Percentiles rank a stretch among this genome's conserved stretches.
Evolutionary conservation across 495 filamentous ascomycete genomes (phyloP).

Genomic region (Pseudotulostoma volvatum): DNA sequence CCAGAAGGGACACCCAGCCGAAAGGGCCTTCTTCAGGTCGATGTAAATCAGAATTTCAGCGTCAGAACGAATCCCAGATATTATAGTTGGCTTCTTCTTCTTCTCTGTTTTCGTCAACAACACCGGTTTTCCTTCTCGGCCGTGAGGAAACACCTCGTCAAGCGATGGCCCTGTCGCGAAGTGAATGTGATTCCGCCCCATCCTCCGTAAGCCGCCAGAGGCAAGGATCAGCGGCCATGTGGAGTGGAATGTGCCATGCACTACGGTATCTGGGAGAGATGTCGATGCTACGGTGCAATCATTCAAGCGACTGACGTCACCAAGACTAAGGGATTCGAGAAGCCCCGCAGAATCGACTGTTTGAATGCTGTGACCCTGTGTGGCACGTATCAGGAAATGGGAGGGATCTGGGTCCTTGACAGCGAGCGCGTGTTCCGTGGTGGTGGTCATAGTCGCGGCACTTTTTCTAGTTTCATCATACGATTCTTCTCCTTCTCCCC

Average conservation of each 20-base stretch:
- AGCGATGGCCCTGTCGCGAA: conserved; percentile 54
- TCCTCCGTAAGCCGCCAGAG: conserved; percentile 58
- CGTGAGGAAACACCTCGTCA: conserved; percentile 13
- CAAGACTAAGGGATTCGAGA: conserved; percentile 43
- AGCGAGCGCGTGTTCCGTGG: conserved; percentile 17
- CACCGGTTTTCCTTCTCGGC: conserved; percentile 9
- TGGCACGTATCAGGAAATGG: conserved; percentile 80
- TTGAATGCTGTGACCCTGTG: conserved; percentile 64
- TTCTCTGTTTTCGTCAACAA: conserved; percentile 2
- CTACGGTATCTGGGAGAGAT: conserved; percentile 41
- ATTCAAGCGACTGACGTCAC: conserved; percentile 7
- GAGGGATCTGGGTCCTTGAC: conserved; percentile 31
- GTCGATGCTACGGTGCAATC: background rate
- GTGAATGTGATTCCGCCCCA: conserved; percentile 77
- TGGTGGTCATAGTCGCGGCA: conserved; percentile 5
- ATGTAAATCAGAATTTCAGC: conserved; percentile 68
- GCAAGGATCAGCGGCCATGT: conserved; percentile 57
- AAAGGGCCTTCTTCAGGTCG: conserved; percentile 49
- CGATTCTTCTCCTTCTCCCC: background rate
- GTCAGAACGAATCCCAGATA: conserved; percentile 72
- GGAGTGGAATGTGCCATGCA: conserved; percentile 76
- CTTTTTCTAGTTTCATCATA: conserved; percentile 7
- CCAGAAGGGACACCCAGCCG: conserved; percentile 63
- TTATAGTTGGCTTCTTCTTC: conserved; percentile 26
- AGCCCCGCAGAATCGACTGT: conserved; percentile 50